Percentiles rank a stretch among this genome's conserved stretches.
These are phyloP conservation scores for Fusarium nurragi DNA, from an alignment of 2,329 filamentous ascomycete genomes.

Conservation along the genomic window DNA sequence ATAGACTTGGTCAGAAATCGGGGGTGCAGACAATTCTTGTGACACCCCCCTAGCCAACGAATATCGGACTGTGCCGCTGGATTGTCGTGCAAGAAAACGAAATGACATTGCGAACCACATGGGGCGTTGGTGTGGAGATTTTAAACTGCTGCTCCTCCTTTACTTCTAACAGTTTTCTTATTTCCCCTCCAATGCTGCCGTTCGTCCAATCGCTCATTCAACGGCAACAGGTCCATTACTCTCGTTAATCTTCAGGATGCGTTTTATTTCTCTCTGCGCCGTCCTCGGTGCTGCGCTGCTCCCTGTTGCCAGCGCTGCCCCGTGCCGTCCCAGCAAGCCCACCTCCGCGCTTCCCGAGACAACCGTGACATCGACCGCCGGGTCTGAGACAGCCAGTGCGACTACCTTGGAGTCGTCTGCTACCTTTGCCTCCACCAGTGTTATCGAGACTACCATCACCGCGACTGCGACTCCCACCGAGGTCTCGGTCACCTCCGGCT, in stretches of 20 bases:
- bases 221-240: neutral
- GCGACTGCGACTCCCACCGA: neutral
- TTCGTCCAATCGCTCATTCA: neutral
- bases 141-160: neutral
- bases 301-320: neutral
- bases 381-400: neutral
- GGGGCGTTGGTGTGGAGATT: neutral
- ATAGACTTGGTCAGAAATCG: too few relatives aligned
- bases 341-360: neutral
- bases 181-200: neutral
- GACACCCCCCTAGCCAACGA: too few relatives aligned
- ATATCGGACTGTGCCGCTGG: too few relatives aligned
- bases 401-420: neutral
- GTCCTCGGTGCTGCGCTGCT: conserved; percentile 16
- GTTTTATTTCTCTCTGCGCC: conserved; percentile 23
- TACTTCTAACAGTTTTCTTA: neutral
- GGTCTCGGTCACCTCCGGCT: neutral
- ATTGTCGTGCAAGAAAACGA: neutral
- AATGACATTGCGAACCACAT: neutral
- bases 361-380: neutral
- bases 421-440: neutral
- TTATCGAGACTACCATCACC: neutral
- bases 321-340: neutral
- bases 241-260: conserved; percentile 30
- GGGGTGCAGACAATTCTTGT: too few relatives aligned